phyloP scores from a whole-genome alignment of 306 rosid genomes.

The Canavalia ensiformis region DNA sequence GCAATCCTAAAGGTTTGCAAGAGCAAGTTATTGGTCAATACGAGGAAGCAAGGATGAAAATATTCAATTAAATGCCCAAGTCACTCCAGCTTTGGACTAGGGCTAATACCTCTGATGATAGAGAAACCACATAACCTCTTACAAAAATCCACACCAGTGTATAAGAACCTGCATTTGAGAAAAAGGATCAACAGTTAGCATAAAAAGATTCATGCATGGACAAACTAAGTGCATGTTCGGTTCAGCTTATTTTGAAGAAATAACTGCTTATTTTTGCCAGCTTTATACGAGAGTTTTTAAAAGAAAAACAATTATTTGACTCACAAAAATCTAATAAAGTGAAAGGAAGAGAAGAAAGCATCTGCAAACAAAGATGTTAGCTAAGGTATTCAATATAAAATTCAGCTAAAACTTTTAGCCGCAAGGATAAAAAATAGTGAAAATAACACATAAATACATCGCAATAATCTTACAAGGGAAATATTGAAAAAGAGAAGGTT shows the following conservation, averaged over 20 bases:
- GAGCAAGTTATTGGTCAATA: conserved; percentile 4
- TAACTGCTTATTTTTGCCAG: not conserved
- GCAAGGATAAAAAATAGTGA: not conserved
- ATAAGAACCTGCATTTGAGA: conserved; percentile 76
- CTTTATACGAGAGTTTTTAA: not conserved
- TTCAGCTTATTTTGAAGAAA: too few relatives aligned
- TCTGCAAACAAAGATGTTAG: not conserved
- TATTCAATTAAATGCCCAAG: not conserved
- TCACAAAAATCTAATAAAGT: not conserved
- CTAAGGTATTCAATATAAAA: not conserved
- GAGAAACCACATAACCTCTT: conserved; percentile 99
- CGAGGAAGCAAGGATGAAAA: conserved; percentile 20
- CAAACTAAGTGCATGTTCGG: not conserved
- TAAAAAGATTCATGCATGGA: conserved; percentile 1
- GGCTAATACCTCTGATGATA: conserved; percentile 86
- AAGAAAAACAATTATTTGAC: not conserved
- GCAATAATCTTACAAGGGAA: conserved; percentile 8
- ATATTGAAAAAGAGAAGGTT: conserved; percentile 49
- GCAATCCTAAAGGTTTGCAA: not conserved
- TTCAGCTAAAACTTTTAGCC: conserved; percentile 5
- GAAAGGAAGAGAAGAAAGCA: conserved; percentile 30
- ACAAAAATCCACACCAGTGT: conserved; percentile 96
- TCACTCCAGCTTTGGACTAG: conserved; percentile 36
- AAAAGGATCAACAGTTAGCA: conserved; percentile 33
- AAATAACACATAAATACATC: conserved; percentile 34